A percentile compares a stretch with the other conserved stretches of the same genome.
These are phyloP conservation scores for Paramarasmius palmivorus DNA, from an alignment of 1,284 basidiomycete species.

Conservation along the genomic window DNA sequence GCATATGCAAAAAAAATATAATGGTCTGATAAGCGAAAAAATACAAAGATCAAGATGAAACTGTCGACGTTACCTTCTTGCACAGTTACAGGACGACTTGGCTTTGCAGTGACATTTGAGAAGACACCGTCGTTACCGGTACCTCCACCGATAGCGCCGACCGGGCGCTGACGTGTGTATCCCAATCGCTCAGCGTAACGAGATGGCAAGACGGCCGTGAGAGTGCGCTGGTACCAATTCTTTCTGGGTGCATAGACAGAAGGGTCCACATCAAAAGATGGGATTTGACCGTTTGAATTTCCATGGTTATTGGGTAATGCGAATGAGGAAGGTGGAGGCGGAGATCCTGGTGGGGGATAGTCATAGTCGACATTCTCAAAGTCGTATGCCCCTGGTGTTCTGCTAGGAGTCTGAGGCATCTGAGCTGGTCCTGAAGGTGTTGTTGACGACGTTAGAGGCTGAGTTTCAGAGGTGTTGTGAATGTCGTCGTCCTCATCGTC, in stretches of 20 bases:
- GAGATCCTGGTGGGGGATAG: conserved; percentile 83
- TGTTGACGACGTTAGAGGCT: conserved; percentile 45
- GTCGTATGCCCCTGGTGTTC: conserved; percentile 63
- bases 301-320: conserved; percentile 73
- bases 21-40: conserved; percentile 4
- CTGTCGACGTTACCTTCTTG: conserved; percentile 55
- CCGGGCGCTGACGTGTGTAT: conserved; percentile 47
- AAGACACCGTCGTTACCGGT: conserved; percentile 92
- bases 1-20: no score
- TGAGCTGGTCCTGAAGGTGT: conserved; percentile 29
- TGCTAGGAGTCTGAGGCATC: conserved; percentile 24
- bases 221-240: conserved; percentile 60
- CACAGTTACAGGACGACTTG: conserved; percentile 57
- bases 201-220: conserved; percentile 57
- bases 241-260: conserved; percentile 32
- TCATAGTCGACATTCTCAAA: conserved; percentile 84
- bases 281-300: conserved; percentile 82
- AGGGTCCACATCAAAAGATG: conserved; percentile 45
- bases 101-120: conserved; percentile 94
- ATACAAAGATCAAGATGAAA: conserved; percentile 1
- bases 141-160: conserved; percentile 69
- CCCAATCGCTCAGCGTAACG: conserved; percentile 48
- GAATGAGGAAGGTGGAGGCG: conserved; percentile 62
- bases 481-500: conserved; percentile 63
- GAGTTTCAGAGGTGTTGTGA: conserved; percentile 44